A percentile compares a stretch with the other conserved stretches of the same genome.
phyloP scores from a whole-genome alignment of 768 basidiomycete genomes.

The Mycena sanguinolenta region DNA sequence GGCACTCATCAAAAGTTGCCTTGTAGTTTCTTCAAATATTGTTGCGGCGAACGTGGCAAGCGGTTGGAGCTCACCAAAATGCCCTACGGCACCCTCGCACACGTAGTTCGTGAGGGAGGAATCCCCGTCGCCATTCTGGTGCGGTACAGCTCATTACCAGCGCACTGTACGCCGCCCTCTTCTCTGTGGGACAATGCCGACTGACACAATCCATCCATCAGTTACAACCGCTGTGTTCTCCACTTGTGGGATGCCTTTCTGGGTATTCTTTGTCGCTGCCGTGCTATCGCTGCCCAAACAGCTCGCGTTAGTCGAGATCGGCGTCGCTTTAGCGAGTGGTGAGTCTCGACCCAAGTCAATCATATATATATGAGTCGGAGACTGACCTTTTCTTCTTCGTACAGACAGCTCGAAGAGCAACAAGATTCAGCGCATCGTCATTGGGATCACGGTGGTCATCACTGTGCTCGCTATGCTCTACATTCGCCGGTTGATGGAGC shows the following conservation, averaged over 20 bases:
- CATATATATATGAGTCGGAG: no score
- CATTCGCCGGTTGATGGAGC: slow-evolving; percentile 52
- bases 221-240: slow-evolving; percentile 56
- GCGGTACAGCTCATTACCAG: slow-evolving; percentile 50
- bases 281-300: slow-evolving; percentile 58
- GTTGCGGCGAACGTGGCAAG: slow-evolving; percentile 50
- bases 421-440: slow-evolving; percentile 52
- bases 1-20: no score
- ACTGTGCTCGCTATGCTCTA: slow-evolving; percentile 55
- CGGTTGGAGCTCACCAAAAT: slow-evolving; percentile 50
- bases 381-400: not conserved
- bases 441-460: slow-evolving; percentile 43
- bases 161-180: not conserved
- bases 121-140: slow-evolving; percentile 51
- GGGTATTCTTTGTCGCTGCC: slow-evolving; percentile 54
- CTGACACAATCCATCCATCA: slow-evolving; percentile 13
- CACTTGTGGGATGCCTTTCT: slow-evolving; percentile 56
- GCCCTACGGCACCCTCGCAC: slow-evolving; percentile 55
- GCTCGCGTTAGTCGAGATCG: slow-evolving; percentile 60
- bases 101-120: slow-evolving; percentile 57
- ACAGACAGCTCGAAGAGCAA: slow-evolving; percentile 34
- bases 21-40: slow-evolving; percentile 51
- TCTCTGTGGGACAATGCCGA: not conserved
- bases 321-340: slow-evolving; percentile 40
- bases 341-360: not conserved